Base-by-base conservation (phyloP, 1,284 basidiomycete species). In the Puccinia novopanici region DNA sequence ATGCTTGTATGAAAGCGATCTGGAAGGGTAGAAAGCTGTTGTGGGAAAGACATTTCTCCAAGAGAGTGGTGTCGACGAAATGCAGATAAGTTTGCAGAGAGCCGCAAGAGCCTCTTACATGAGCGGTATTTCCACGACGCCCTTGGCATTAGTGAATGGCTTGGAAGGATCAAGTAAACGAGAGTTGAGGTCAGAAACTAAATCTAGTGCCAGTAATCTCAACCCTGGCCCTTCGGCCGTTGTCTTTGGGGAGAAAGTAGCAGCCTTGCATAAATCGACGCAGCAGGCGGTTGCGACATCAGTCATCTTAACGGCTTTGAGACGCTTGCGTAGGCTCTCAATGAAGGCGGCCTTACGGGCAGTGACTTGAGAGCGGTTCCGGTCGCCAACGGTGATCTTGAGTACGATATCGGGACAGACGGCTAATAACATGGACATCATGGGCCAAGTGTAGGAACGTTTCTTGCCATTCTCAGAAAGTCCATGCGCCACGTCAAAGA, bases 341-440 rank as follows among this genome's bases (percentile, higher is more conserved):
- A 81, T 76, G 57, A 83, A 81, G 27, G 72, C 76, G 22, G 78
- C 72, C 27, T 70, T 74, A 0, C 72, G 59, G 42, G 74, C 79
- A 2, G 68, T 73, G 9, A 85, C 82, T 87, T 87, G 71, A 83
- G 83, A 61, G 88, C 77, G 52, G 84, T 86, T 30, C 87, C 88
- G 81, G 52, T 88, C 87, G 3, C 86, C 86, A 48, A 86, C 83
- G 8, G 87, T 86, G 10, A 87, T 85, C 52, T 86, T 85, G 83
- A 86, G 86, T 71, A 94, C 87, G 27, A 92, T 88, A 80, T 97
- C 95, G 0, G 92, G 90, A 96, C n/a, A n/a, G n/a, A n/a, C n/a
- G n/a, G n/a, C n/a, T n/a, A n/a, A n/a, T n/a, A n/a, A n/a, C n/a
- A n/a, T n/a, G n/a, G n/a, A n/a, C n/a, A n/a, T n/a, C n/a, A n/a